Evolutionary conservation across 805 yeast species (phyloP), one percentile per base, ranked within the genome.

Genomic region (Wickerhamiella spandovensis): DNA sequence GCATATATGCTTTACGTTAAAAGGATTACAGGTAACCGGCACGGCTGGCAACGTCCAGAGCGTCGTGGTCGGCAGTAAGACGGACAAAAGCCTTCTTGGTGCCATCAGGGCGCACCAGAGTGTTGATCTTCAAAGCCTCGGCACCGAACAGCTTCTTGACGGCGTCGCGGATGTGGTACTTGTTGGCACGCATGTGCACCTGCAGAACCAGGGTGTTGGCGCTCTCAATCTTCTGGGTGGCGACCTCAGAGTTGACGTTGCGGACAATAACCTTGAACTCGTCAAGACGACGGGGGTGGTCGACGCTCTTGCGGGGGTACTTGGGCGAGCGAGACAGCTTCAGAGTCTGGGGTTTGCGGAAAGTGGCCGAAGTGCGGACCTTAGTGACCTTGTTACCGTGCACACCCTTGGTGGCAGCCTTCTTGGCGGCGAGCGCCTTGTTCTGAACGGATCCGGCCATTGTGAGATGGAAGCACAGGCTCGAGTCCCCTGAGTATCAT

Each of bases 81-180:
- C 95, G 87, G 72, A 92, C 90, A 82, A 84, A 92, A 72, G 98
- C 98, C 83, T 92, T 92, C 87, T 92, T 92, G 79, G 97, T 84
- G 75, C 98, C 98, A 76, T 92, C 89, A 73, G 98, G 97, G 79
- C 95, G 87, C 70, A 92, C 77, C 73, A 92, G 80, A 65, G 98
- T 92, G 90, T 92, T 89, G 71, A 92, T 88, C 75, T 85, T 78
- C 68, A 74, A 77, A 64, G 84, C 92, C 63, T 92, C 97, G 68
- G 90, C 97, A 70, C 85, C 89, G 82, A 90, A 92, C 71, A 92
- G 81, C 77, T 88, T 95, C 82, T 92, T 90, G 68, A 92, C 95
- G 63, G 98, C 98, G 68, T 81, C 77, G 82, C 89, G 90, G 80
- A 92, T 92, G 79, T 90, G 97, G 78, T 83, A 74, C 82, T 92